phyloP scores from a whole-genome alignment of 116 monocot genomes.

The Dioscorea cayenensis region DNA sequence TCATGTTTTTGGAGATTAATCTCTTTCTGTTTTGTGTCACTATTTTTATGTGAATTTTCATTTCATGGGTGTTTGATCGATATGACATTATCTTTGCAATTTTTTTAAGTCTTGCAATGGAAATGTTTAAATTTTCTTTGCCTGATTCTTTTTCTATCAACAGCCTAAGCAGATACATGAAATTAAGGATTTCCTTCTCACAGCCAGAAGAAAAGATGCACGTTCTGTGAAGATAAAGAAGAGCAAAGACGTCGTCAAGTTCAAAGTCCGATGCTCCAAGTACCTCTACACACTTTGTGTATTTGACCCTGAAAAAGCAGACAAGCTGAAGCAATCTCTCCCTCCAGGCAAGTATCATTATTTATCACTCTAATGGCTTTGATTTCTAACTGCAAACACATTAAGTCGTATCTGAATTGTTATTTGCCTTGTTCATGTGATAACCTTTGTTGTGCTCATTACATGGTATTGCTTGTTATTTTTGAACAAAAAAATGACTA shows the following conservation, averaged over 20 bases:
- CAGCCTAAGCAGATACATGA: conserved; percentile 35
- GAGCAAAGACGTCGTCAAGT: conserved; percentile 35
- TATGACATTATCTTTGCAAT: neutral
- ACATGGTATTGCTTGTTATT: too few species aligned
- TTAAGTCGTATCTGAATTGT: too few species aligned
- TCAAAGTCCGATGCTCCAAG: conserved; percentile 35
- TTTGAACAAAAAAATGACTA: too few species aligned
- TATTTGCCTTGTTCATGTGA: too few species aligned
- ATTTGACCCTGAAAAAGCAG: conserved; percentile 27
- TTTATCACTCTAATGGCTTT: neutral
- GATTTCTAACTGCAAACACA: neutral
- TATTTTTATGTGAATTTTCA: too few species aligned
- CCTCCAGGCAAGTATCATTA: conserved; percentile 13
- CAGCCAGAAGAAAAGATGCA: conserved; percentile 37
- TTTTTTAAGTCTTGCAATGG: neutral
- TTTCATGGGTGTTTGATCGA: too few species aligned
- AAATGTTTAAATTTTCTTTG: neutral
- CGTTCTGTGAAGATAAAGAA: conserved; percentile 38
- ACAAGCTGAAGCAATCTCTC: conserved; percentile 37
- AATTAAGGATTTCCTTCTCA: conserved; percentile 52
- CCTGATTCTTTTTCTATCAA: neutral
- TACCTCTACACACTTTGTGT: conserved; percentile 34
- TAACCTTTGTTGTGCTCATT: too few species aligned
- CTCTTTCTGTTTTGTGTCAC: too few species aligned
- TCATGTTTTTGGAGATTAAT: too few species aligned